Evolutionary conservation across 805 yeast species (phyloP).

Genomic region (Saccharomycopsis microspora): DNA sequence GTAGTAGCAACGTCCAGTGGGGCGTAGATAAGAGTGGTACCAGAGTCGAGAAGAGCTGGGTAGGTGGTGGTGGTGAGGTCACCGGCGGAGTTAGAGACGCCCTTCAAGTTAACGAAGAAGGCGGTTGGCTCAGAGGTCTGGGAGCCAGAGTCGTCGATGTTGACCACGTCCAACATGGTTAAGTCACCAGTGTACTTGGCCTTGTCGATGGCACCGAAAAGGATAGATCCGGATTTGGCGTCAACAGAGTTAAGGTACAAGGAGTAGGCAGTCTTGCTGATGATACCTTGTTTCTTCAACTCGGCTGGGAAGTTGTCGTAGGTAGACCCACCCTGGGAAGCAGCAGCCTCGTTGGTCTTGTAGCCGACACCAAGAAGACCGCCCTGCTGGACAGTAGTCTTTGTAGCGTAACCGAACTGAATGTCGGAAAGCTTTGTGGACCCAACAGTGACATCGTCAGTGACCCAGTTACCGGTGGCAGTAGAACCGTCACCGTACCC

Average conservation of each 20-base stretch:
- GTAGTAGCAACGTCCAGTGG: slow-evolving; percentile 27
- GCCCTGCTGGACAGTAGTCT: slow-evolving; percentile 13
- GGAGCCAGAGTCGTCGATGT: slow-evolving; percentile 23
- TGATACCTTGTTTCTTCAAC: slow-evolving; percentile 47
- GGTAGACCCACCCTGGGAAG: slow-evolving; percentile 23
- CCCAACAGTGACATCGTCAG: slow-evolving; percentile 15
- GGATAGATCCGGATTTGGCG: slow-evolving; percentile 37
- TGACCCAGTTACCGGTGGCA: slow-evolving; percentile 37
- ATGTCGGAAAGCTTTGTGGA: slow-evolving; percentile 12
- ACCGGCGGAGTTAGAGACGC: neutral
- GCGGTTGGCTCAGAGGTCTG: slow-evolving; percentile 37
- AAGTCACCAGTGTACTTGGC: slow-evolving; percentile 47
- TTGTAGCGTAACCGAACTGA: slow-evolving; percentile 15
- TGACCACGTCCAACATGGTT: slow-evolving; percentile 39
- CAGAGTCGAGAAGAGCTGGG: slow-evolving; percentile 44
- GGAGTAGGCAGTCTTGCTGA: slow-evolving; percentile 46
- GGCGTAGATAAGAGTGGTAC: slow-evolving; percentile 39
- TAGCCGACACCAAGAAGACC: slow-evolving; percentile 74
- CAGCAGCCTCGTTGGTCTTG: slow-evolving; percentile 55
- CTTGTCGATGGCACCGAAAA: slow-evolving; percentile 67
- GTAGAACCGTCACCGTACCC: slow-evolving; percentile 37
- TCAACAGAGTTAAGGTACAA: slow-evolving; percentile 40
- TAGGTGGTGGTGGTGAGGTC: slow-evolving; percentile 16
- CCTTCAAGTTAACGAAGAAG: slow-evolving; percentile 27
- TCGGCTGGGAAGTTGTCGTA: slow-evolving; percentile 61